Conservation (phyloP, 495 filamentous ascomycete genomes). For the Elaphomyces granulatus region DNA sequence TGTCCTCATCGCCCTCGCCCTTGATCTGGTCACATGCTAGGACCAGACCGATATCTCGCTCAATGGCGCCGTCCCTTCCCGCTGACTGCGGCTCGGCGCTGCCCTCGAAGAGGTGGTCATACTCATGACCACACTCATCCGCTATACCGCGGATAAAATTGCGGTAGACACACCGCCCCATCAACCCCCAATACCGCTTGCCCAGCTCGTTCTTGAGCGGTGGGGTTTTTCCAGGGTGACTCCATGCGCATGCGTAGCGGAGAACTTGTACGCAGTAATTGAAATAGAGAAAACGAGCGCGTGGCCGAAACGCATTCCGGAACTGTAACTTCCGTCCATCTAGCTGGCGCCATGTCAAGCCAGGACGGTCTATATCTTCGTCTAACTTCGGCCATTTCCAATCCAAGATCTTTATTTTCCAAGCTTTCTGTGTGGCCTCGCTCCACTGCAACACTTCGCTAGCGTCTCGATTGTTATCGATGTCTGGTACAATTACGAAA, state of each 20-base stretch:
- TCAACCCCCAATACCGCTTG: slow-evolving; percentile 12
- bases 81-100: no score
- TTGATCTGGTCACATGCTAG: no score
- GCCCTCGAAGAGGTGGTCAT: background rate
- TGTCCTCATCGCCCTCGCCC: no score
- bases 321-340: slow-evolving; percentile 10
- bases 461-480: slow-evolving; percentile 4
- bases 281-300: slow-evolving; percentile 15
- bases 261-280: slow-evolving; percentile 12
- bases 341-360: slow-evolving; percentile 6
- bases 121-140: slow-evolving; percentile 6
- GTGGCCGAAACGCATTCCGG: slow-evolving; percentile 5
- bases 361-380: background rate
- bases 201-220: slow-evolving; percentile 6
- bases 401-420: slow-evolving; percentile 9
- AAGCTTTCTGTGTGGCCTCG: slow-evolving; percentile 3
- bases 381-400: slow-evolving; percentile 1
- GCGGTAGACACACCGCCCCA: slow-evolving; percentile 8
- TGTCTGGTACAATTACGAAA: slow-evolving; percentile 11
- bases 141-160: slow-evolving; percentile 11
- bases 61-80: no score
- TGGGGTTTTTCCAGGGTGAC: slow-evolving; percentile 7
- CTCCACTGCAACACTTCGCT: slow-evolving; percentile 3
- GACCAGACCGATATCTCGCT: no score
- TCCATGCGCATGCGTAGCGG: slow-evolving; percentile 5